A percentile compares a stretch with the other conserved stretches of the same genome.
These are phyloP conservation scores for Strobilomyces confusus DNA, from an alignment of 768 basidiomycete species.

Conservation along the genomic window DNA sequence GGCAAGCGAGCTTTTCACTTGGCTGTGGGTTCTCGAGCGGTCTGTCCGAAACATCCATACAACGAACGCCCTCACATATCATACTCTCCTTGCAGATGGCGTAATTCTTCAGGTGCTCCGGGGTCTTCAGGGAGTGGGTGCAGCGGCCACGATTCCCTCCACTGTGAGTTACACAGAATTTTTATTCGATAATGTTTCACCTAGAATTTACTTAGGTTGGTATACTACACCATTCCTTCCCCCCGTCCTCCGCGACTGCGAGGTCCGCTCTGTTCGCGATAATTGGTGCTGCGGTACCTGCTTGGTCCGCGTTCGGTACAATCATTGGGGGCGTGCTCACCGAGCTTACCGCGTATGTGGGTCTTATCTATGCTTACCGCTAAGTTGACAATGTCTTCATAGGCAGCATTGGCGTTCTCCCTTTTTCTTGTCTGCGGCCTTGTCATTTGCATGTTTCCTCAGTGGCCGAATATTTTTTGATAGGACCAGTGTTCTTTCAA, in stretches of 20 bases:
- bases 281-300: background rate
- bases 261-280: background rate
- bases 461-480: background rate
- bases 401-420: background rate
- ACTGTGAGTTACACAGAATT: background rate
- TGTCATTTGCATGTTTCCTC: background rate
- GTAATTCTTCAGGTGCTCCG: background rate
- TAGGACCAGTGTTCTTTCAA: background rate
- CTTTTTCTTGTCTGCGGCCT: background rate
- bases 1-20: background rate
- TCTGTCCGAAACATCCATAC: background rate
- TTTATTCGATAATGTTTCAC: background rate
- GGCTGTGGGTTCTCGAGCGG: background rate
- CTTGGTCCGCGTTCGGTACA: background rate
- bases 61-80: background rate
- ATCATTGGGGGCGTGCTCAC: background rate
- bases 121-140: background rate
- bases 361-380: background rate
- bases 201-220: background rate
- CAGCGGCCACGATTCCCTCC: background rate
- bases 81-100: background rate
- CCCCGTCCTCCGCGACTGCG: background rate
- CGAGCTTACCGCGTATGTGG: background rate
- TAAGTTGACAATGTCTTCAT: background rate
- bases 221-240: background rate